Evolutionary conservation across 306 rosid genomes (phyloP), one percentile per base, ranked within the genome.

Genomic region (Styphnolobium japonicum): DNA sequence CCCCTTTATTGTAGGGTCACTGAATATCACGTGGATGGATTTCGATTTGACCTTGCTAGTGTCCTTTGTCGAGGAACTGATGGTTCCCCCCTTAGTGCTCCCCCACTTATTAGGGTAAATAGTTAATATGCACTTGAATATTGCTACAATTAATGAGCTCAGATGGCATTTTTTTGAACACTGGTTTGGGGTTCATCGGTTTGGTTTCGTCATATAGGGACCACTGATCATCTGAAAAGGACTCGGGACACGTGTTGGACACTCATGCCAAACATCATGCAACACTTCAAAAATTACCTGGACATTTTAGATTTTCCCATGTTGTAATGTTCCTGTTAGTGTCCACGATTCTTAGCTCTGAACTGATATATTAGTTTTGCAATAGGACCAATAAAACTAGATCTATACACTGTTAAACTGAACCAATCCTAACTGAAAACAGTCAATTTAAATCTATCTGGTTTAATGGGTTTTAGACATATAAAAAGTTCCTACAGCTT

Each of bases 41-140:
- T 95, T 87, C 88, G 98, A 85, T 95, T 95, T 91, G 99, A 95
- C 85, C 99, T 95, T 71, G 86, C 99, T 5, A 92, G 98, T 87
- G 89, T 71, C 73, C 90, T 95, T 72, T 95, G 99, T 86, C 97
- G 99, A 75, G 97, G 98, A 85, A 18, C 85, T 21, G 90, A 95
- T 80, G 99, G 99, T 65, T 66, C 90, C 76, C 97, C 96, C 46
- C 96, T 95, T 40, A 85, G 75, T 40, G 90, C 98, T 60, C 98
- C 98, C 43, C 96, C 94, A 8, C 37, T 95, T 62, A 56, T 95
- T 21, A 87, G 93, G 94, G 99, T 93, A 90, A 65, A 80, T 78
- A 73, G 52, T 62, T 67, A 66, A 40, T 65, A 52, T 71, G 49
- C 53, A 68, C 61, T 8, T 6, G 21, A 46, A 5, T 43, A 62